Evolutionary conservation across 139 green algal genomes (phyloP).

Genomic region (Haematococcus lacustris): DNA sequence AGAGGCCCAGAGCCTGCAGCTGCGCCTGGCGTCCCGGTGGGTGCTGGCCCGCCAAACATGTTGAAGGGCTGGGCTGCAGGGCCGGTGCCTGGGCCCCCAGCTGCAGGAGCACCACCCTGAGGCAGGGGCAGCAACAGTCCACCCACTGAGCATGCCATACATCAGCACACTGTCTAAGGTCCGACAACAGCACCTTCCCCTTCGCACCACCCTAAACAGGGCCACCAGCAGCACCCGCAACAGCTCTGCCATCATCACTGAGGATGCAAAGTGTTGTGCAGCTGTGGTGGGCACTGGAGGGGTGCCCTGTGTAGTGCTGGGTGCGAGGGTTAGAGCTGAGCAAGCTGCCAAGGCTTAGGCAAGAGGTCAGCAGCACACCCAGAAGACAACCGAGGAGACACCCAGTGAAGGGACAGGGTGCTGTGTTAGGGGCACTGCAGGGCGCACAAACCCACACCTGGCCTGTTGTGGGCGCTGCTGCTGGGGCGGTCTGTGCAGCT

Average conservation of each 20-base stretch:
- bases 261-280: too few relatives aligned
- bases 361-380: not conserved
- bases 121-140: not conserved
- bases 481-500: not conserved
- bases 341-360: not conserved
- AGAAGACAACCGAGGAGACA: not conserved
- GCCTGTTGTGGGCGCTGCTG: not conserved
- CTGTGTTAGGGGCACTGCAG: too few relatives aligned
- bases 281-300: too few relatives aligned
- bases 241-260: not conserved
- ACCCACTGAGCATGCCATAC: not conserved
- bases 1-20: constrained; percentile 43
- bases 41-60: constrained; percentile 68
- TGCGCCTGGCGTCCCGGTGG: constrained; percentile 3
- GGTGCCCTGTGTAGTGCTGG: too few relatives aligned
- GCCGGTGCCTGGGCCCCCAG: constrained; percentile 1
- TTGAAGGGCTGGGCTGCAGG: constrained; percentile 71
- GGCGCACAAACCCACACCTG: too few relatives aligned
- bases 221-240: not conserved
- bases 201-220: not conserved
- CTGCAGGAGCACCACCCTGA: not conserved
- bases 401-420: too few relatives aligned
- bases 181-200: not conserved
- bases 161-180: not conserved
- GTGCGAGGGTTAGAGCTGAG: too few relatives aligned